A percentile compares a stretch with the other conserved stretches of the same genome.
Conservation (phyloP, 768 basidiomycete genomes). For the Leccinum broughii region DNA sequence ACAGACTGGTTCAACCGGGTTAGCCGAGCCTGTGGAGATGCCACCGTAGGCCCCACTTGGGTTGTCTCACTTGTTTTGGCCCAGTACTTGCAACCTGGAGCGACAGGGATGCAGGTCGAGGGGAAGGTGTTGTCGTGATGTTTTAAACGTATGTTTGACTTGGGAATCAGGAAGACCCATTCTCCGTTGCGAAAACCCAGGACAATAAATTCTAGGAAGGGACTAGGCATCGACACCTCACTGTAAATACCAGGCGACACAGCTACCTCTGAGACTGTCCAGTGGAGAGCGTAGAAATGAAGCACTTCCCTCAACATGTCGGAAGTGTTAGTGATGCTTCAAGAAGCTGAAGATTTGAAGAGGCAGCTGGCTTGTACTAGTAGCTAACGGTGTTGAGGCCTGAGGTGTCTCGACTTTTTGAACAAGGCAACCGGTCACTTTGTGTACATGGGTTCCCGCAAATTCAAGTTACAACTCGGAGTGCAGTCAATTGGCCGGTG, state of each 20-base stretch:
- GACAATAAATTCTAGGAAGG: not conserved
- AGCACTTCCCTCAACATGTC: not conserved
- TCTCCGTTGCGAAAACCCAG: not conserved
- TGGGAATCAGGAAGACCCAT: not conserved
- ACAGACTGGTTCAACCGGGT: not conserved
- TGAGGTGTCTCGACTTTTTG: no score
- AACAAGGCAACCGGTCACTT: no score
- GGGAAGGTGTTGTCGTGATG: not conserved
- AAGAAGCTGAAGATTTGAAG: not conserved
- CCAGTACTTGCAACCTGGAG: not conserved
- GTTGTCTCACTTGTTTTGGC: not conserved
- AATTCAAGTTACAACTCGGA: no score
- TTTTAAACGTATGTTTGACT: not conserved
- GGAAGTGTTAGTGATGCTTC: not conserved
- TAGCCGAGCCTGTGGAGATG: not conserved
- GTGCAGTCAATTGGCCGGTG: not conserved
- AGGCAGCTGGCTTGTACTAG: not conserved
- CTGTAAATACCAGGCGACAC: not conserved
- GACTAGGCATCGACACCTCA: not conserved
- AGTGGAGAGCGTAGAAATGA: no score
- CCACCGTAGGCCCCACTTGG: not conserved
- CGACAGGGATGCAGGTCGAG: not conserved
- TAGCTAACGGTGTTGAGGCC: no score
- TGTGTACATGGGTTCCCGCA: no score
- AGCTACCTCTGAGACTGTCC: not conserved